These are phyloP conservation scores for Alternaria postmessia DNA, from an alignment of 2,329 filamentous ascomycete species.

Conservation along the genomic window DNA sequence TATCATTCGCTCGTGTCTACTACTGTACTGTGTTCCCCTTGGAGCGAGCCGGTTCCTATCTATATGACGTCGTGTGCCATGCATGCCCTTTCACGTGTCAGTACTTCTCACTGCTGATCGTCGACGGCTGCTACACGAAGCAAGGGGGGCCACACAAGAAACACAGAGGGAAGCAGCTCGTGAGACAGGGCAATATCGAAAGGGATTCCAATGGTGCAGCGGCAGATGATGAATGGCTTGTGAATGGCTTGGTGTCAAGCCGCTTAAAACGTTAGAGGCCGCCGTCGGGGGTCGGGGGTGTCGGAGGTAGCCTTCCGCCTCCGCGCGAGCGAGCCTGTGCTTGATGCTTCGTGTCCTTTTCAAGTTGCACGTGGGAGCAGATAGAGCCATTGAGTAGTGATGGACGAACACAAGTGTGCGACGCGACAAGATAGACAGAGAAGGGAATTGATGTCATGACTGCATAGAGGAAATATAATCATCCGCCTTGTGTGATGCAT, in stretches of 20 bases:
- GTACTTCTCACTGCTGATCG: no score
- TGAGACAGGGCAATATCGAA: conserved; percentile 11
- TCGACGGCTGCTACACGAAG: no score
- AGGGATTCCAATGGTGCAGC: conserved; percentile 1
- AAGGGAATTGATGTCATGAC: neutral
- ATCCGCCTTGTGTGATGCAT: neutral
- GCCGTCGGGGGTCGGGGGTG: conserved; percentile 11
- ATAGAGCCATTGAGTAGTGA: neutral
- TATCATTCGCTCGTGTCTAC: neutral
- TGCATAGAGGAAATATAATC: neutral
- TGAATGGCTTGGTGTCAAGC: conserved; percentile 8
- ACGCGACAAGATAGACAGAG: neutral
- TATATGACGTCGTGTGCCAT: neutral
- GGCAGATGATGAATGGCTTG: conserved; percentile 1
- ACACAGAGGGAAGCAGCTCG: neutral
- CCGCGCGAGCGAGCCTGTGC: conserved; percentile 19
- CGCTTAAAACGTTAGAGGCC: neutral
- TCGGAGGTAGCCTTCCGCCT: conserved; percentile 22
- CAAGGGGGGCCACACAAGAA: neutral
- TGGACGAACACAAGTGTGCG: neutral
- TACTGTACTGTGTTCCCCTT: neutral
- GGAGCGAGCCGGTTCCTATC: neutral
- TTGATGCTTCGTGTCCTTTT: conserved; percentile 20
- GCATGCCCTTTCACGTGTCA: no score
- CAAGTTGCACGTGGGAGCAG: neutral